Base-by-base conservation (phyloP, 2,329 filamentous ascomycete species). In the Diaporthe humulicola region DNA sequence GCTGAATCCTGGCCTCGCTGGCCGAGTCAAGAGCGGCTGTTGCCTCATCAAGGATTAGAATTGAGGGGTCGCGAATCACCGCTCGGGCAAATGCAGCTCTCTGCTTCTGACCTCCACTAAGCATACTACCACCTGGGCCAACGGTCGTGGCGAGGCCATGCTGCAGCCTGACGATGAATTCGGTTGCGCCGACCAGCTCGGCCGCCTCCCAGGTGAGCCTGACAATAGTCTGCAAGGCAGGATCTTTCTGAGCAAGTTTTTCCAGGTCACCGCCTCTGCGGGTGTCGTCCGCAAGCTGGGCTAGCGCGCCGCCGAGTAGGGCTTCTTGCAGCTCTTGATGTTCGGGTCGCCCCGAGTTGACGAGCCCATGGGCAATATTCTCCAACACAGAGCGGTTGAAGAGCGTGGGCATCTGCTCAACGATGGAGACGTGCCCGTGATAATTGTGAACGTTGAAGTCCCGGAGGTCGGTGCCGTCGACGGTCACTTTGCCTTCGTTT, bases 11-110 rank as follows among this genome's bases (percentile, higher is more conserved):
- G 52, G 84, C 84, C 79, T 92, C 91, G 69, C 87, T 90, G 3
- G 86, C 86, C 22, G 90, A 90, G 78, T 92, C 91, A 0, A 93
- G 85, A 2, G 90, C 86, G 1, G 90, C 87, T 3, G 91, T 93
- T 4, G 90, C 90, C 78, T 93, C 91, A 58, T 93, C 91, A 1
- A 92, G 84, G 15, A 93, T 85, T 5, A 92, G 83, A 12, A 93
- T 88, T 70, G 85, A 84, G 3, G 90, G 90, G 66, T 91, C 85
- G 2, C 87, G 85, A 42, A 92, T 86, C 22, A 93, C 81, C 28
- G 88, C 88, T 28, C 90, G 84, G 1, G 91, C 90, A 14, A 92
- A 84, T 8, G 89, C 89, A 72, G 92, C 84, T 4, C 90, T 85
- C 78, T 93, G 91, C 69, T 89, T 87, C 78, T 93, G 90, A 0